Base-by-base conservation (phyloP, 2,329 filamentous ascomycete species). In the Pestalotiopsis sp. region DNA sequence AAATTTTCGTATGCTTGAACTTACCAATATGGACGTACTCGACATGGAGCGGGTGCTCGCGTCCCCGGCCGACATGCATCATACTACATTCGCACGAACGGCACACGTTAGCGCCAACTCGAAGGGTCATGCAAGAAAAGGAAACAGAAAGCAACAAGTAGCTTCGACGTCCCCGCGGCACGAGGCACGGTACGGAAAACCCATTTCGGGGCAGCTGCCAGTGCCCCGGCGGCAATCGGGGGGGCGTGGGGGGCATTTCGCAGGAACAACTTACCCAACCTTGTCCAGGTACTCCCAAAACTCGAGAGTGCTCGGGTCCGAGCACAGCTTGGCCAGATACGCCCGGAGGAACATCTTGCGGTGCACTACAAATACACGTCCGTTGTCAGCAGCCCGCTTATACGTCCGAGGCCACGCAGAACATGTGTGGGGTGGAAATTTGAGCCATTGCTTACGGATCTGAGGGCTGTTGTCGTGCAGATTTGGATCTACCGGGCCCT, bases 261-360 rank as follows among this genome's bases (percentile, higher is more conserved):
- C 12, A 59, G 14, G 2, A 9, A 3, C 82, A 4, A 66, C 88
- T 78, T 78, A 90, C 86, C 92, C 93, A 45, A 95, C 93, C 79
- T 95, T 95, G 81, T 95, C 91, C 59, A 95, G 83, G 76, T 95
- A 95, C 75, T 92, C 89, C 92, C 93, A 95, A 78, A 94, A 94
- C 70, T 93, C 90, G 85, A 93, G 90, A 72, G 88, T 89, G 65
- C 88, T 90, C 0, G 91, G 91, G 75, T 95, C 92, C 4, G 90
- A 91, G 78, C 92, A 94, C 49, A 95, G 82, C 78, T 91, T 92
- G 69, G 86, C 89, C 40, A 95, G 83, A 73, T 95, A 95, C 66
- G 91, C 92, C n/a, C 91, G 83, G 65, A 90, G 79, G 76, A 95
- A 94, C 84, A 92, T 91, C 83, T 95, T 95, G 71, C 93, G 87